These are phyloP conservation scores for Orobanche coerulescens DNA, from an alignment of 257 asterid genomes.

Conservation along the genomic window DNA sequence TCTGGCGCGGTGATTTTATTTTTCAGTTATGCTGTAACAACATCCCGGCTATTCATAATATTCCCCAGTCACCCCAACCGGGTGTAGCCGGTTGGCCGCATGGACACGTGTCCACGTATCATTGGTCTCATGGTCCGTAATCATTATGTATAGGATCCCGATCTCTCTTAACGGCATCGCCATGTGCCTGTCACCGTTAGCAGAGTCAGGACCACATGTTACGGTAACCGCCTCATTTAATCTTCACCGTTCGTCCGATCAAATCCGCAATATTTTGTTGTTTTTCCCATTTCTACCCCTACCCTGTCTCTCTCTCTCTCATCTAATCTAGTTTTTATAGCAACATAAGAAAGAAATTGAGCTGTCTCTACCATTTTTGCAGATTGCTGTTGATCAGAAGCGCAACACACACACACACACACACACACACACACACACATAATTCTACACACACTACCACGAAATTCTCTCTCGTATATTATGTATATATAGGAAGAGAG, in stretches of 20 bases:
- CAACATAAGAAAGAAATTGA: slow-evolving; percentile 22
- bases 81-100: slow-evolving; percentile 27
- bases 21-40: slow-evolving; percentile 22
- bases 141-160: slow-evolving; percentile 46
- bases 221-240: slow-evolving; percentile 55
- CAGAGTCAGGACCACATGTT: slow-evolving; percentile 94
- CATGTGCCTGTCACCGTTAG: slow-evolving; percentile 94
- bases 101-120: slow-evolving; percentile 27
- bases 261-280: slow-evolving; percentile 4
- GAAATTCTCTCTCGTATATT: no score
- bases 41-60: slow-evolving; percentile 22
- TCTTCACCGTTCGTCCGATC: slow-evolving; percentile 78
- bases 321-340: slow-evolving; percentile 25
- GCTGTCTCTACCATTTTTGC: slow-evolving; percentile 36
- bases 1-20: no score
- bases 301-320: slow-evolving; percentile 9
- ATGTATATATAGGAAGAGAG: slow-evolving; percentile 2
- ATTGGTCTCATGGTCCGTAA: slow-evolving; percentile 24
- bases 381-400: slow-evolving; percentile 29
- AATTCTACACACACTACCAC: no score
- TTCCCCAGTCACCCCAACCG: slow-evolving; percentile 36
- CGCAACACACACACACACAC: slow-evolving; percentile 5
- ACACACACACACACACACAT: neutral
- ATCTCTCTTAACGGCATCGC: slow-evolving; percentile 69
- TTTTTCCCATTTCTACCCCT: slow-evolving; percentile 39